These are phyloP conservation scores for Termitomyces sp. DNA, from an alignment of 768 basidiomycete species.

Conservation along the genomic window DNA sequence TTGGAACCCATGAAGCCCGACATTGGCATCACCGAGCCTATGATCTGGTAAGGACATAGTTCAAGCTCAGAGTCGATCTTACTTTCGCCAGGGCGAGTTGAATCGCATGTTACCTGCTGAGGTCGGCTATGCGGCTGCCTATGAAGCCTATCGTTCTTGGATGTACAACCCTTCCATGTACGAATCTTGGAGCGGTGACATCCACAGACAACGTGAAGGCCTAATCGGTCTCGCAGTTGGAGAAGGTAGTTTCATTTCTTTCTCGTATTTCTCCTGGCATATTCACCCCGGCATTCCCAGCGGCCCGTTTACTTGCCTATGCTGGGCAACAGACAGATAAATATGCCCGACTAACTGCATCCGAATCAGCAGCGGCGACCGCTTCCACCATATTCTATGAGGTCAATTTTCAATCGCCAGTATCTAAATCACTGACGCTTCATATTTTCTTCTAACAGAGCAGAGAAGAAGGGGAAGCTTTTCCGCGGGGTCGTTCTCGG, in stretches of 20 bases:
- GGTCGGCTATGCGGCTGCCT: conserved; percentile 73
- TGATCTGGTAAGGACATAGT: conserved; percentile 35
- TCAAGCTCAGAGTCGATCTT: neutral
- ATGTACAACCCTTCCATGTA: conserved; percentile 51
- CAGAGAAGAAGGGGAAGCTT: conserved; percentile 24
- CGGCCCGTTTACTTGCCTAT: conserved; percentile 49
- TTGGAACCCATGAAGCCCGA: conserved; percentile 54
- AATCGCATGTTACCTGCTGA: conserved; percentile 47
- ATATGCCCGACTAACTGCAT: conserved; percentile 42
- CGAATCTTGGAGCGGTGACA: conserved; percentile 49
- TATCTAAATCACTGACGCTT: neutral
- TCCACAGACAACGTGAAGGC: conserved; percentile 59
- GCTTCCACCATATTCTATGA: conserved; percentile 54
- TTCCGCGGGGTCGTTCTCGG: conserved; percentile 25
- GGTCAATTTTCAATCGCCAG: conserved; percentile 23
- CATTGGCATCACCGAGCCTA: conserved; percentile 66
- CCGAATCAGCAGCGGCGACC: conserved; percentile 65
- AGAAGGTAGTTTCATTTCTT: conserved; percentile 44
- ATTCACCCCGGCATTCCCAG: conserved; percentile 26
- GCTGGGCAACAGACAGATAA: conserved; percentile 37
- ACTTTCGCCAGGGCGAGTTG: conserved; percentile 39
- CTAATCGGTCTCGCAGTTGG: conserved; percentile 64
- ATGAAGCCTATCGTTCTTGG: conserved; percentile 70
- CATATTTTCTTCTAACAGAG: conserved; percentile 17
- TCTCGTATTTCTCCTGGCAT: neutral